A percentile compares a stretch with the other conserved stretches of the same genome.
These are phyloP conservation scores for Aspergillus glaucus DNA, from an alignment of 2,329 filamentous ascomycete genomes.

Conservation along the genomic window DNA sequence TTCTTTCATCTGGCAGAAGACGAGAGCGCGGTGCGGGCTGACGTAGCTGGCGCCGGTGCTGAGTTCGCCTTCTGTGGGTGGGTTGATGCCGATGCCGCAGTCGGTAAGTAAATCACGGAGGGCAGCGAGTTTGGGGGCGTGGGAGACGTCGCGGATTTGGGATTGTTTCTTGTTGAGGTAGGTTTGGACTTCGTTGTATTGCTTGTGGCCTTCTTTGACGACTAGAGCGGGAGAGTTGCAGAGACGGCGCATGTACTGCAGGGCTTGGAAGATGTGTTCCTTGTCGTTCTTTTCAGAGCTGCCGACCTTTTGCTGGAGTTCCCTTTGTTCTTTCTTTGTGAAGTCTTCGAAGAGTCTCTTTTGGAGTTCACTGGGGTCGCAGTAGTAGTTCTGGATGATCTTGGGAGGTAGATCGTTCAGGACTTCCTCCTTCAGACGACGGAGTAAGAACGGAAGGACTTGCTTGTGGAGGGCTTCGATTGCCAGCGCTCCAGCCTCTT, in stretches of 20 bases:
- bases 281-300: constrained; percentile 87
- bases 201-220: constrained; percentile 85
- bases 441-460: constrained; percentile 89
- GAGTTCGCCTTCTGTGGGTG: constrained; percentile 47
- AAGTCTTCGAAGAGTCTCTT: constrained; percentile 96
- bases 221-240: constrained; percentile 97
- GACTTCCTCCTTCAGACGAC: constrained; percentile 95
- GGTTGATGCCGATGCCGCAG: constrained; percentile 84
- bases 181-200: constrained; percentile 81
- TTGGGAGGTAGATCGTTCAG: constrained; percentile 93
- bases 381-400: constrained; percentile 99
- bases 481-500: constrained; percentile 90
- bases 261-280: constrained; percentile 96
- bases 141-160: constrained; percentile 72
- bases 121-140: constrained; percentile 88
- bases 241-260: constrained; percentile 99
- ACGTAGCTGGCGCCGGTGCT: constrained; percentile 68
- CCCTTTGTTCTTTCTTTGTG: constrained; percentile 84
- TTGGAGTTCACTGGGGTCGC: constrained; percentile 90
- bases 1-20: constrained; percentile 99
- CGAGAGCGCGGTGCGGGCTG: constrained; percentile 87
- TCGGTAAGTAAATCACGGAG: constrained; percentile 93
- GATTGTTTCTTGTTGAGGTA: constrained; percentile 73
- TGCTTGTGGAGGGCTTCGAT: constrained; percentile 99
- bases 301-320: constrained; percentile 74